Base-by-base conservation (phyloP, 176 grass and related monocot species). In the Chrysopogon serrulatus region DNA sequence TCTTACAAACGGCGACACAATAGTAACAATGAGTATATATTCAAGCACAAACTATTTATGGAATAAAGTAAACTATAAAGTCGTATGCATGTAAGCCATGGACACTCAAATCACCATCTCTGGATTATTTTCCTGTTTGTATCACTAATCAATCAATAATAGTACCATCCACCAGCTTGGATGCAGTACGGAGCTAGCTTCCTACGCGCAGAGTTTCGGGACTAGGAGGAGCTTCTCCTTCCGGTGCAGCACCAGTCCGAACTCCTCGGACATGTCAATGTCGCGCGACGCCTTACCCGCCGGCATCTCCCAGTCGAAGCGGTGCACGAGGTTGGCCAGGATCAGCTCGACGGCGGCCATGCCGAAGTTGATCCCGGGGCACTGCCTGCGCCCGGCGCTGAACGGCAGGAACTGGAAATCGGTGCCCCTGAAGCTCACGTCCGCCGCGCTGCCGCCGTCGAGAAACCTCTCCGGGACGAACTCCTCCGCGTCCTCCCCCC, bases 181-280 rank as follows among this genome's bases (percentile, higher is more conserved):
- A 54, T n/a, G 11, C 21, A 36, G 17, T 5, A 37, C 6, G 30
- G 16, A 64, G 57, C n/a, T 27, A 32, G n/a, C 79, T n/a, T n/a
- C n/a, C n/a, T 71, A 82, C 10, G 13, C 48, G 32, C 7, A n/a
- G n/a, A n/a, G 3, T 35, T 64, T 89, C 21, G 82, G 87, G 13
- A 60, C 66, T 21, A 89, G 49, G 21, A 66, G 32, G 8, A 89
- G 87, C 48, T 80, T 85, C 73, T 80, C 15, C 28, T 84, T 89
- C 24, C 82, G 54, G 6, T 45, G 82, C 30, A 79, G 43, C 5
- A 71, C 53, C 5, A 92, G 45, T 11, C 87, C 90, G 32, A 86
- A 88, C 45, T 66, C 73, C 37, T 92, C 71, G 19, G 59, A 24
- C 90, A 92, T 89, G 57, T 92, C 79, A 0, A 92, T 30, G 31